Percentiles rank a stretch among this genome's conserved stretches.
These are phyloP conservation scores for Neopestalotiopsis rosae DNA, from an alignment of 2,329 filamentous ascomycete species.

Conservation along the genomic window DNA sequence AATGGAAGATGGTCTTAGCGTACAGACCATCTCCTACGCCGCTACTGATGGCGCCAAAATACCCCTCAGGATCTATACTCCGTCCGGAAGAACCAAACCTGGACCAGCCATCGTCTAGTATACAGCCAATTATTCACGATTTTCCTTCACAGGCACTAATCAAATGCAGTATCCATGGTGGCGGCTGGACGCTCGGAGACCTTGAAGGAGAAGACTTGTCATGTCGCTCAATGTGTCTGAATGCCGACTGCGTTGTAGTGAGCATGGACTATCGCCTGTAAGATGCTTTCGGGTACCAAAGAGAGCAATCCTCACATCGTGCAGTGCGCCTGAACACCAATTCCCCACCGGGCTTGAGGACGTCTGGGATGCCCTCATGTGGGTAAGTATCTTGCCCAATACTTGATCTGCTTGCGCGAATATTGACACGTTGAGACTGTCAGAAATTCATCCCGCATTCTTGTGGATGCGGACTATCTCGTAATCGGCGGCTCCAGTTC, in stretches of 20 bases:
- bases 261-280: slow-evolving; percentile 1
- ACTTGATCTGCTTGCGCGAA: neutral
- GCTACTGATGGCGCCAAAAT: neutral
- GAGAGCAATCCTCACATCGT: neutral
- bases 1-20: neutral
- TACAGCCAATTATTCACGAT: neutral
- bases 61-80: neutral
- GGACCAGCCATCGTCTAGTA: neutral
- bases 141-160: neutral
- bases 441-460: neutral
- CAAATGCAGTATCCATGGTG: neutral
- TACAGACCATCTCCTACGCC: neutral
- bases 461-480: neutral
- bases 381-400: neutral
- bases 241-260: neutral
- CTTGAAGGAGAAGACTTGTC: neutral
- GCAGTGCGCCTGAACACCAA: neutral
- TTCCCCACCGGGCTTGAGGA: neutral
- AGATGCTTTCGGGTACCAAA: neutral
- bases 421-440: neutral
- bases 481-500: neutral
- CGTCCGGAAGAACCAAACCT: neutral
- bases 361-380: neutral
- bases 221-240: neutral
- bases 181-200: neutral